Evolutionary conservation across 2,329 filamentous ascomycete species (phyloP).

Genomic region (Rosellinia necatrix): DNA sequence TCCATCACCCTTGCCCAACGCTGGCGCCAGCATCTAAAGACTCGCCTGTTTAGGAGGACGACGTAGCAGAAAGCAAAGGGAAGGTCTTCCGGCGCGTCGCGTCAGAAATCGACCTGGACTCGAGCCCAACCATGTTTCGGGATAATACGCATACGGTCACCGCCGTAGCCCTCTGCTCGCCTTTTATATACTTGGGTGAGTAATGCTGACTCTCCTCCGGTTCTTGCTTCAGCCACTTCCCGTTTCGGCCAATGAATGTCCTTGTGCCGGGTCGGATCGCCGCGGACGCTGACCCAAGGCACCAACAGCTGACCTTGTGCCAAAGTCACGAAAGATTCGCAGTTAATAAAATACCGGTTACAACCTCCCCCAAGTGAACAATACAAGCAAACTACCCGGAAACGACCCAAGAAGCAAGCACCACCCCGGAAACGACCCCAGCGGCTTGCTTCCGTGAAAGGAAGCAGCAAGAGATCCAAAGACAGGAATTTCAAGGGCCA

Average conservation of each 20-base stretch:
- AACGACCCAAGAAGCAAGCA: conserved; percentile 63
- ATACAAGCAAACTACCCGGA: conserved; percentile 62
- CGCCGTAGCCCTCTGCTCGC: conserved; percentile 71
- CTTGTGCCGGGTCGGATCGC: not conserved
- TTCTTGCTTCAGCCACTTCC: too few species aligned
- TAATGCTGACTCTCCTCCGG: not conserved
- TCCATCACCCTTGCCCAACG: not conserved
- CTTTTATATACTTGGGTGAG: conserved; percentile 77
- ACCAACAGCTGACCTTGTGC: not conserved
- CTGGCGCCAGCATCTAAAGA: conserved; percentile 9
- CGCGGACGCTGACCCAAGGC: not conserved
- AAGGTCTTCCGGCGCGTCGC: conserved; percentile 84
- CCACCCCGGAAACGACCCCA: conserved; percentile 66
- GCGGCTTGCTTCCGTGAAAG: conserved; percentile 66
- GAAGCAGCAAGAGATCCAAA: conserved; percentile 61
- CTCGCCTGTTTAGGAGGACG: conserved; percentile 65
- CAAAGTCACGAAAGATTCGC: conserved; percentile 27
- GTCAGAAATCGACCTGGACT: conserved; percentile 69
- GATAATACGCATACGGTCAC: conserved; percentile 80
- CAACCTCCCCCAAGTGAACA: conserved; percentile 67
- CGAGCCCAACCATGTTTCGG: conserved; percentile 72
- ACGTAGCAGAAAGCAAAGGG: conserved; percentile 90
- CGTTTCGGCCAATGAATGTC: not conserved
- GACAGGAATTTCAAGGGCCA: conserved; percentile 77
- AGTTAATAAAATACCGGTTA: conserved; percentile 80